Evolutionary conservation across 78 protist genomes (phyloP), one percentile per base, ranked within the genome.

Genomic region (Bodo saltans): DNA sequence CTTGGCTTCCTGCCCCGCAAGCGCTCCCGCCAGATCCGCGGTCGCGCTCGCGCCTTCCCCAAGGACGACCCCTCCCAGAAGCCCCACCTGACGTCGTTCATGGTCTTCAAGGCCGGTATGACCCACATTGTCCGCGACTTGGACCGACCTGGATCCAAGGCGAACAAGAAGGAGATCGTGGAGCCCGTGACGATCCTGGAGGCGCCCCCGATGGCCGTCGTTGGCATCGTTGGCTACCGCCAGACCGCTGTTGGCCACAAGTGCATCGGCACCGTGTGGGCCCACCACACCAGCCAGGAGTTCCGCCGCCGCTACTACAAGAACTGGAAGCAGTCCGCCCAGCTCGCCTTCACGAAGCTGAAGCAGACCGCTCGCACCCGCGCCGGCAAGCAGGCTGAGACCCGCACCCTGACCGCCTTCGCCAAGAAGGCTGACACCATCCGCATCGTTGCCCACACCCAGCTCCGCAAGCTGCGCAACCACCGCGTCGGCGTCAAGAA

Each of bases 51-150:
- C 85, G 39, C 93, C 60, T 99, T 98, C 99, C 99, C 99, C 68
- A 92, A 92, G 88, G 99, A 99, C 87, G 95, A 98, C 79, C 79
- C 75, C 52, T 29, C 89, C 71, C 70, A 93, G 91, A 78, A 88
- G 39, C 92, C 93, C 72, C 99, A 99, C 95, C 91, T 98, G 68
- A 99, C 99, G 17, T 98, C 97, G 68, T 83, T 83, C 78, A 74
- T 96, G 79, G 99, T 95, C 69, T 98, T 92, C 98, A 99, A 99
- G 97, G 99, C 99, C 39, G 99, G 99, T 88, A 96, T 96, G 99
- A 96, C 99, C 52, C 99, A 99, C 98, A 90, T 99, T 79, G 94
- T 97, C 60, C 97, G 99, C 67, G 99, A 98, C 38, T 78, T 97
- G 42, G 96, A 99, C 91, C 83, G 88, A 41, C 90, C 91, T 8